Evolutionary conservation across 2,329 filamentous ascomycete genomes (phyloP).

Genomic region (Gnomoniopsis sp.): DNA sequence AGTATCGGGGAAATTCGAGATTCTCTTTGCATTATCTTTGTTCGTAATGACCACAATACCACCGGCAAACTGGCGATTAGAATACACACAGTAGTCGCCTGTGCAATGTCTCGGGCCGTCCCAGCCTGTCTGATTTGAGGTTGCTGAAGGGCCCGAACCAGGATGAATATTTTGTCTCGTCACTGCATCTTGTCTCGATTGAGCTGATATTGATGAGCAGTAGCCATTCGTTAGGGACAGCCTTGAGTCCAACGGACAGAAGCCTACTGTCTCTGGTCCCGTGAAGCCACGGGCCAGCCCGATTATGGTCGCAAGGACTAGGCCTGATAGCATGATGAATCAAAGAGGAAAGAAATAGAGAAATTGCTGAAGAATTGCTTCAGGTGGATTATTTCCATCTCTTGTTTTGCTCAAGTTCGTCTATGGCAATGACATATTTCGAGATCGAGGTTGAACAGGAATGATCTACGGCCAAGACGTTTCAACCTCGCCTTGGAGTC

Average conservation of each 20-base stretch:
- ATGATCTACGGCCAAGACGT: no score
- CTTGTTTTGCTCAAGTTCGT: background rate
- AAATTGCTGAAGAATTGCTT: background rate
- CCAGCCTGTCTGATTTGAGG: slow-evolving; percentile 6
- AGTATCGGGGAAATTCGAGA: slow-evolving; percentile 10
- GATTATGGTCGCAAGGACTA: background rate
- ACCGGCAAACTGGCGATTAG: slow-evolving; percentile 16
- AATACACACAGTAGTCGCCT: slow-evolving; percentile 21
- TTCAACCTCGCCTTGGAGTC: no score
- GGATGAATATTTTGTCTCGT: background rate
- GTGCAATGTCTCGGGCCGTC: slow-evolving; percentile 17
- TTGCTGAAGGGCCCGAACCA: background rate
- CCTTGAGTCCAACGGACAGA: background rate
- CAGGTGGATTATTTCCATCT: background rate
- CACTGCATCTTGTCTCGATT: background rate
- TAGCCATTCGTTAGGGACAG: background rate
- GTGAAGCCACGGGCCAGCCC: background rate
- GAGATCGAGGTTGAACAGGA: background rate
- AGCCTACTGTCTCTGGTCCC: background rate
- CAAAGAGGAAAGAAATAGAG: background rate
- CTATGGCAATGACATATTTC: background rate
- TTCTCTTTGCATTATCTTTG: slow-evolving; percentile 11
- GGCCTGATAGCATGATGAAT: background rate
- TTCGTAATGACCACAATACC: slow-evolving; percentile 21
- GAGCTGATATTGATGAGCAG: background rate